phyloP scores from a whole-genome alignment of 2,329 filamentous ascomycete genomes.

The Exophiala calicioides region DNA sequence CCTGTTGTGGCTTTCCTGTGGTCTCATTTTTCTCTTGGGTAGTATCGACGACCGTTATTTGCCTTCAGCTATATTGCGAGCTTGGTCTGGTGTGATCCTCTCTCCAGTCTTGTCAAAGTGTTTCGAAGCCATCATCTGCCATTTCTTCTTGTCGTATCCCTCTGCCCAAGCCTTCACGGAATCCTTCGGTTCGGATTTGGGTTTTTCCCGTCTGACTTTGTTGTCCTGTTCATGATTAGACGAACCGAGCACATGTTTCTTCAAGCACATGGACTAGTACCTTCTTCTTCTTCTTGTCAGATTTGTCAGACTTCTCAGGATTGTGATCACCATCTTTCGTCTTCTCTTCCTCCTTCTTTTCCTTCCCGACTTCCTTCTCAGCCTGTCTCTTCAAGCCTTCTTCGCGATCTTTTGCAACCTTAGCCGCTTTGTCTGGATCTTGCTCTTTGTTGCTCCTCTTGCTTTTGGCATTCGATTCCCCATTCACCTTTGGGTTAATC shows the following conservation, averaged over 20 bases:
- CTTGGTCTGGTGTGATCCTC: constrained; percentile 27
- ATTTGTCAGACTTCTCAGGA: neutral
- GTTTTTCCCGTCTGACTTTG: constrained; percentile 1
- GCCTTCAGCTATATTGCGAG: constrained; percentile 24
- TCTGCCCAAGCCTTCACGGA: constrained; percentile 14
- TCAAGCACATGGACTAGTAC: too few relatives aligned
- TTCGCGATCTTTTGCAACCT: constrained; percentile 3
- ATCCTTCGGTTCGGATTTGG: constrained; percentile 2
- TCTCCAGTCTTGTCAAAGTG: constrained; percentile 32
- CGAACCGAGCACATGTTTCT: neutral
- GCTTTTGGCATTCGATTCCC: constrained; percentile 6
- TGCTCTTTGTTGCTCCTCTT: constrained; percentile 16
- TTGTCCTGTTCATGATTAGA: neutral
- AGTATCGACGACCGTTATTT: constrained; percentile 1
- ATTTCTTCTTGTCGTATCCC: constrained; percentile 26
- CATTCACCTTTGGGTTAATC: constrained; percentile 21
- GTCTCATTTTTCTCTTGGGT: neutral
- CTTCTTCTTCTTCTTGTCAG: constrained; percentile 6
- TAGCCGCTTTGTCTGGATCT: constrained; percentile 8
- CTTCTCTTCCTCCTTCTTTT: constrained; percentile 8
- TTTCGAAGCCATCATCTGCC: constrained; percentile 26
- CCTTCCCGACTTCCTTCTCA: constrained; percentile 5
- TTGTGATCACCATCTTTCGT: constrained; percentile 2
- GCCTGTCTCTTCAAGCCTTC: constrained; percentile 12
- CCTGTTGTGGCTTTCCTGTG: neutral